phyloP scores from a whole-genome alignment of 352 stramenopile species.

The Globisporangium irregulare region DNA sequence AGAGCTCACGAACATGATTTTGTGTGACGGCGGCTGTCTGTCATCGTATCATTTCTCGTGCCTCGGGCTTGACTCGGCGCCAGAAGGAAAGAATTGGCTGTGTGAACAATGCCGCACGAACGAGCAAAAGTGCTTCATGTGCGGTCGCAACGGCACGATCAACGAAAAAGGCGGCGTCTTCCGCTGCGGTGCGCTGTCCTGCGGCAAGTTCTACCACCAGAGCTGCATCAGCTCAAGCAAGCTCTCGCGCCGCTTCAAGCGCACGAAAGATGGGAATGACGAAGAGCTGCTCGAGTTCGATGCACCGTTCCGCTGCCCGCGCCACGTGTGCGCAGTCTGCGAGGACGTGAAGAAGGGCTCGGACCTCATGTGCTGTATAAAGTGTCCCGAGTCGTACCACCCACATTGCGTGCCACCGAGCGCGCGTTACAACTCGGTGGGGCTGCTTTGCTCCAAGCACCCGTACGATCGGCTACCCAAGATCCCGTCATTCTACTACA shows the following conservation, averaged over 20 bases:
- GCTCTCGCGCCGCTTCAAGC: constrained; percentile 51
- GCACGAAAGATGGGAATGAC: constrained; percentile 21
- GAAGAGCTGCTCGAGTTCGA: constrained; percentile 64
- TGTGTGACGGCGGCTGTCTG: constrained; percentile 92
- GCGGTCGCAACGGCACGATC: constrained; percentile 86
- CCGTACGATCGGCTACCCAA: constrained; percentile 64
- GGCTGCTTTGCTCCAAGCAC: constrained; percentile 90
- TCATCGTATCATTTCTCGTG: constrained; percentile 93
- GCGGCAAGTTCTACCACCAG: constrained; percentile 87
- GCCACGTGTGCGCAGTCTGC: constrained; percentile 79
- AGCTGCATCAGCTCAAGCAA: constrained; percentile 64
- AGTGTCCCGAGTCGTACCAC: constrained; percentile 92
- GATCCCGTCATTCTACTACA: constrained; percentile 72
- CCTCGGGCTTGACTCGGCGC: constrained; percentile 69
- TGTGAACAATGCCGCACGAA: constrained; percentile 90
- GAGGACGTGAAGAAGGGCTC: constrained; percentile 69
- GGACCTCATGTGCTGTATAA: constrained; percentile 89
- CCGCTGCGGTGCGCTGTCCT: constrained; percentile 55
- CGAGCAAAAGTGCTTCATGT: constrained; percentile 88
- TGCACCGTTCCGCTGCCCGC: constrained; percentile 86
- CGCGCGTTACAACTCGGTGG: constrained; percentile 91
- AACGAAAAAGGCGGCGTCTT: constrained; percentile 83
- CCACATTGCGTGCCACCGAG: constrained; percentile 90
- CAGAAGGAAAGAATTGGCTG: constrained; percentile 81
- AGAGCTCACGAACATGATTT: constrained; percentile 76